Evolutionary conservation across 108 stramenopile species (phyloP).

Genomic region (Nannochloropsis granulata): DNA sequence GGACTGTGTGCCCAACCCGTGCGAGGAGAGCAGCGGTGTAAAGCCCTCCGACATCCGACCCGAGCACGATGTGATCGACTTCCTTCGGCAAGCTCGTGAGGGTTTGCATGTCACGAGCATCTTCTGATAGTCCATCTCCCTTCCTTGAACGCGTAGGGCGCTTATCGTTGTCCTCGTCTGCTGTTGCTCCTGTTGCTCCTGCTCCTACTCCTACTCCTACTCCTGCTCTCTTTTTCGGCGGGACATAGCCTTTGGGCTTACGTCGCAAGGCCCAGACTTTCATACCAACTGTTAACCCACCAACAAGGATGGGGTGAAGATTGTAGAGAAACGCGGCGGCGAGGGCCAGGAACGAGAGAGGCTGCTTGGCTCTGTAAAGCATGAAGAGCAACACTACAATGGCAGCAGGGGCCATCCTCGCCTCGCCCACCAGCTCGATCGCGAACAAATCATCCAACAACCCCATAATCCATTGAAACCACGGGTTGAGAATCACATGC

Average conservation of each 20-base stretch:
- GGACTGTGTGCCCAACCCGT: constrained; percentile 9
- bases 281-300: neutral
- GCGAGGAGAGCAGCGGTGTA: constrained; percentile 10
- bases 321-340: neutral
- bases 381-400: neutral
- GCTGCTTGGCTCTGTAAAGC: neutral
- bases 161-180: neutral
- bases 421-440: neutral
- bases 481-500: constrained; percentile 21
- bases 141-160: neutral
- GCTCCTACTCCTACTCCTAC: neutral
- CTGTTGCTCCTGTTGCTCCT: neutral
- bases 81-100: neutral
- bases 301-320: neutral
- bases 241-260: neutral
- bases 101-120: neutral
- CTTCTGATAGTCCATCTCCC: neutral
- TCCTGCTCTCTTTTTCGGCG: neutral
- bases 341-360: neutral
- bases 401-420: neutral
- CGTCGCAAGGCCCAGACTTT: neutral
- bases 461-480: neutral
- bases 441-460: neutral
- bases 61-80: constrained; percentile 16
- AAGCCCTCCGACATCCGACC: constrained; percentile 15